Base-by-base conservation (phyloP, 2,329 filamentous ascomycete species). In the Aciculosporium take region DNA sequence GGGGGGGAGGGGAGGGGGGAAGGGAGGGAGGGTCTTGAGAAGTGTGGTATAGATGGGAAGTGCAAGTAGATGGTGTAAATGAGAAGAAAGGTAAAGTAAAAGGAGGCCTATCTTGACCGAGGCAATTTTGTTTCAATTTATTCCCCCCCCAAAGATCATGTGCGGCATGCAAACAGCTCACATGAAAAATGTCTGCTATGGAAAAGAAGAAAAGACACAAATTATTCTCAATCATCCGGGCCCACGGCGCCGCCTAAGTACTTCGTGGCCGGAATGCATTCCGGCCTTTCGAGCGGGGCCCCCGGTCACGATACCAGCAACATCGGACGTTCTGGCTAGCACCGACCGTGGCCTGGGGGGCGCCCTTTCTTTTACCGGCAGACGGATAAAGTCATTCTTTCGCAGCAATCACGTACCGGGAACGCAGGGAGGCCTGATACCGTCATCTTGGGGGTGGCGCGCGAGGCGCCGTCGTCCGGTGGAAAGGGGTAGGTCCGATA, bases 181-280 rank as follows among this genome's bases (percentile, higher is more conserved):
- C 30, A 9, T 18, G n/a, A 43, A 21, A 2, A 15, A n/a, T n/a
- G 12, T 17, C n/a, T 23, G 35, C 35, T 32, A n/a, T 25, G 27
- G 39, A 17, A 31, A n/a, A 35, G n/a, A n/a, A n/a, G n/a, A 35
- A 35, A 10, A 12, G n/a, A 24, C 7, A 12, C 10, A 24, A 34
- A 21, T 21, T 17, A 10, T 30, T 29, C 10, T 32, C 21, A 23
- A 45, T 44, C 29, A 28, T 46, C 44, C 47, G 49, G 53, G 47
- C 46, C 50, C 48, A 49, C 53, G 47, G 46, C 50, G 56, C 51
- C 57, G 61, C 57, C 62, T 63, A 68, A 67, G 65, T 68, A 67
- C 54, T 55, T 56, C 39, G 59, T 63, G 66, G 66, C 66, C 65
- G 65, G 65, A 67, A 68, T 59, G 17, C 7, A 55, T 66, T 67